Conservation (phyloP, 192 early-diverging fungal genomes). For the Coemansia aciculifera region DNA sequence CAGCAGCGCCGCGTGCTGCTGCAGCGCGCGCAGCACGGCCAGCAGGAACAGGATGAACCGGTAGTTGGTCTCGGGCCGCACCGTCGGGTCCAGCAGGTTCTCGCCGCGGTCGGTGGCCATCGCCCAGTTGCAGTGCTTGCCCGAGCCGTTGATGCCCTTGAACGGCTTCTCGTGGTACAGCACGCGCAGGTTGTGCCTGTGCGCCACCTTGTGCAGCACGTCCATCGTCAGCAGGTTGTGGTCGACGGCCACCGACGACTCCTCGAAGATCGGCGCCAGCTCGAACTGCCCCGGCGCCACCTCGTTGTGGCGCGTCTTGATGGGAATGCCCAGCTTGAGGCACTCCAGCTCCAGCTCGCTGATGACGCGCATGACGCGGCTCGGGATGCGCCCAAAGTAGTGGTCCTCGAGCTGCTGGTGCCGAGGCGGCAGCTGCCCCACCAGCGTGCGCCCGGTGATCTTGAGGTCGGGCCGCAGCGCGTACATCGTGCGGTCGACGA, state of each 20-base stretch:
- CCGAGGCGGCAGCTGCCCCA: constrained; percentile 92
- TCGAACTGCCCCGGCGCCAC: constrained; percentile 99
- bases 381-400: constrained; percentile 98
- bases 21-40: constrained; percentile 85
- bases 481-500: constrained; percentile 95
- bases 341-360: constrained; percentile 95
- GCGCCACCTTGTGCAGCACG: constrained; percentile 93
- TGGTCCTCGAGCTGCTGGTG: constrained; percentile 99
- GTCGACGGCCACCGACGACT: constrained; percentile 92
- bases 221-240: constrained; percentile 99
- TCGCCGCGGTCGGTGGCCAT: constrained; percentile 92
- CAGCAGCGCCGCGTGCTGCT: constrained; percentile 89
- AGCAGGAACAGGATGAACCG: constrained; percentile 96
- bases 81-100: constrained; percentile 95
- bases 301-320: constrained; percentile 99
- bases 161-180: constrained; percentile 99
- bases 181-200: constrained; percentile 94
- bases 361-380: constrained; percentile 86
- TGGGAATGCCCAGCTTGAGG: constrained; percentile 89
- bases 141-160: constrained; percentile 97
- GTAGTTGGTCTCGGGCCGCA: constrained; percentile 97
- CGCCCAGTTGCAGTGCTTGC: constrained; percentile 99
- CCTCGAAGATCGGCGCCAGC: constrained; percentile 98
- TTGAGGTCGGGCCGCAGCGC: constrained; percentile 93
- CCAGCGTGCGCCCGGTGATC: constrained; percentile 90